Evolutionary conservation across 345 rosid genomes (phyloP).

Genomic region (Salix viminalis): DNA sequence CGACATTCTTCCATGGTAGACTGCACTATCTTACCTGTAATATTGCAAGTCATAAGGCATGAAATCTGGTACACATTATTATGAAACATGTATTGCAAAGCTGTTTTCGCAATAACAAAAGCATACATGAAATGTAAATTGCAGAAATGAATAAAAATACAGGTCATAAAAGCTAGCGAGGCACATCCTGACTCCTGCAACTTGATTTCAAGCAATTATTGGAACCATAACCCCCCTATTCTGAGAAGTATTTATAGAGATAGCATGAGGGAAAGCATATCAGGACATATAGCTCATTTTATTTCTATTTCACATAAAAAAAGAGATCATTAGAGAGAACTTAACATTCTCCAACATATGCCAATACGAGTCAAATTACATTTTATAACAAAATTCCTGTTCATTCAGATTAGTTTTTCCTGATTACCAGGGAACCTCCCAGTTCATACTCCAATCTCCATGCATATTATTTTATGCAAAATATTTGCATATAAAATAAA

Average conservation of each 20-base stretch:
- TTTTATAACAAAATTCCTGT: not conserved
- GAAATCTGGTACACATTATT: not conserved
- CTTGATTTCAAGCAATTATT: not conserved
- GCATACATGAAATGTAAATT: not conserved
- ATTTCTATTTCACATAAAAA: no score
- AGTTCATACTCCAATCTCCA: not conserved
- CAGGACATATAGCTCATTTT: not conserved
- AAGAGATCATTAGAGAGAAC: not conserved
- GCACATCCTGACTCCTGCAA: not conserved
- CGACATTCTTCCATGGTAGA: constrained; percentile 83
- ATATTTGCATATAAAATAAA: not conserved
- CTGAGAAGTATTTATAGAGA: not conserved
- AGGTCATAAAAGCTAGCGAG: not conserved
- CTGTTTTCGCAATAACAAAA: not conserved
- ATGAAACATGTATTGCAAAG: not conserved
- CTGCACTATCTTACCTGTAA: constrained; percentile 81
- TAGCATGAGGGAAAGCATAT: not conserved
- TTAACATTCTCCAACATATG: not conserved
- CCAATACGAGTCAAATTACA: not conserved
- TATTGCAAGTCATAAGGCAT: constrained; percentile 5
- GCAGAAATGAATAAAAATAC: not conserved
- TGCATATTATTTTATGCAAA: not conserved
- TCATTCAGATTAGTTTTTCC: not conserved
- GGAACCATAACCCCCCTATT: not conserved
- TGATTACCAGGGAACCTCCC: not conserved